A percentile compares a stretch with the other conserved stretches of the same genome.
Conservation (phyloP, 179 eudicot genomes). For the Drosera spatulata region DNA sequence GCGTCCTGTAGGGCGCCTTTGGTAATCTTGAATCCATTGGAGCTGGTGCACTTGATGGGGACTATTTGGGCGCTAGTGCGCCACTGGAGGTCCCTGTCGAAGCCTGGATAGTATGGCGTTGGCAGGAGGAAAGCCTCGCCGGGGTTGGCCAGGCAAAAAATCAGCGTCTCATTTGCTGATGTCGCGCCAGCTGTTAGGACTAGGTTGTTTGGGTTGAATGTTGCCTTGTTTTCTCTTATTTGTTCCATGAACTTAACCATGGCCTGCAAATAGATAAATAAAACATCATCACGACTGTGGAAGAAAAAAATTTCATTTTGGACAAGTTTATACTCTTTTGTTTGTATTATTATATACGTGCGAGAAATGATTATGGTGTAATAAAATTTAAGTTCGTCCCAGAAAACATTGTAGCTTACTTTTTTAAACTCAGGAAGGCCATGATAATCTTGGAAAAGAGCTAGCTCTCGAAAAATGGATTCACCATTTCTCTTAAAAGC, state of each 20-base stretch:
- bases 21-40: slow-evolving; percentile 57
- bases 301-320: neutral
- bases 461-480: slow-evolving; percentile 64
- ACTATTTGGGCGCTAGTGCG: slow-evolving; percentile 84
- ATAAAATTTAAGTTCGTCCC: neutral
- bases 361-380: too few species aligned
- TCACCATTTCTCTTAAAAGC: slow-evolving; percentile 49
- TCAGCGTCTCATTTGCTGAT: slow-evolving; percentile 87
- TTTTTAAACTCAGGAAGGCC: slow-evolving; percentile 84
- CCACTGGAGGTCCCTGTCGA: slow-evolving; percentile 97
- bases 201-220: slow-evolving; percentile 60
- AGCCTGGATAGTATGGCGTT: slow-evolving; percentile 95
- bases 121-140: slow-evolving; percentile 95
- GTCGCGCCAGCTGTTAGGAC: slow-evolving; percentile 97
- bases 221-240: slow-evolving; percentile 66
- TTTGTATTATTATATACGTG: too few species aligned
- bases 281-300: neutral
- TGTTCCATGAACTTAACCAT: slow-evolving; percentile 65
- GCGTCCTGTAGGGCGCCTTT: slow-evolving; percentile 74
- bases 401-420: slow-evolving; percentile 19
- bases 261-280: slow-evolving; percentile 41
- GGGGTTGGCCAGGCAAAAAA: slow-evolving; percentile 77
- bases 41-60: slow-evolving; percentile 70
- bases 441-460: slow-evolving; percentile 92
- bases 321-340: too few species aligned